Base-by-base conservation (phyloP, 2,329 filamentous ascomycete genomes). In the Penicillium sp. region DNA sequence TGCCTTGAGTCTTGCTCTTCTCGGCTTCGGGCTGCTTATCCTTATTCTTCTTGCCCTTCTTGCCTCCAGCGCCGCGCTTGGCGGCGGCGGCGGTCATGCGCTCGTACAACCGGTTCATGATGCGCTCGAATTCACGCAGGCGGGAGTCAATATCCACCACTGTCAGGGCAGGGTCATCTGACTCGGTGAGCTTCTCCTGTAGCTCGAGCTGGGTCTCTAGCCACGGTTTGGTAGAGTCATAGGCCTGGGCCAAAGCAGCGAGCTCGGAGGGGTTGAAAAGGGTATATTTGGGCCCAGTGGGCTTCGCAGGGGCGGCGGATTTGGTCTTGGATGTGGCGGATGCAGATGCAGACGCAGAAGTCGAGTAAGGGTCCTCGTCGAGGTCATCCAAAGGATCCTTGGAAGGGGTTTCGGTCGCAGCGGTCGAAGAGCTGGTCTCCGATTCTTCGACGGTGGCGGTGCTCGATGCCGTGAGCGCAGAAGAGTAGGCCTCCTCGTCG, bases 221-320 rank as follows among this genome's bases (percentile, higher is more conserved):
- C 90, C 90, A 98, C 13, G 74, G 70, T 11, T 74, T 68, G 12
- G 81, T 77, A 10, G 76, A 73, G 17, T 78, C 74, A 55, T 81
- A 77, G 12, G 79, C 67, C 8, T 76, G 72, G 35, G 80, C 75
- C 15, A 92, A 70, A 32, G 73, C 69, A 28, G 74, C 71, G 20
- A 95, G 70, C 55, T 96, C 89, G 18, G 82, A 77, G 6, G 78
- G 67, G 0, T 75, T 82, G 67, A 93, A 93, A 25, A 84, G 68
- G 12, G 82, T 77, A 28, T 82, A 76, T 15, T 76, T 66, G 12
- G 78, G 74, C 0, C 76, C 60, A 23, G 66, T 61, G 17, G 62
- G 59, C 28, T 57, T 59, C 20, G 64, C 52, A 1, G 60, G 49
- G 2, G 61, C 49, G 11, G 63, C 56, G n/a, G 59, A 50, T 13